phyloP scores from a whole-genome alignment of 1,284 basidiomycete genomes.

The Tylopilus sp. region DNA sequence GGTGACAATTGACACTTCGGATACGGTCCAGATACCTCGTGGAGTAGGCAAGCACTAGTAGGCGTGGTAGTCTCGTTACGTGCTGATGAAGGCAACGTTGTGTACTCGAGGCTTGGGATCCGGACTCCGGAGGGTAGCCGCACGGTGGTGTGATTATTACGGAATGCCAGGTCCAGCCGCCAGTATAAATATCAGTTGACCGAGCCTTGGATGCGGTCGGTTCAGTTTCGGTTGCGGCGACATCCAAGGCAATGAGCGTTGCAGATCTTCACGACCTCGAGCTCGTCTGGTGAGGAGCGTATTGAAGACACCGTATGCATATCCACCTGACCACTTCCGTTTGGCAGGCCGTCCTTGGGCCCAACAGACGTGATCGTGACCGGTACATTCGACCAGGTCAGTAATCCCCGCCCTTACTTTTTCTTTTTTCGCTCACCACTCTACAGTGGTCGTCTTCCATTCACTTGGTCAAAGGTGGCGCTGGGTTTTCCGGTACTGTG shows the following conservation, averaged over 20 bases:
- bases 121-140: too few relatives aligned
- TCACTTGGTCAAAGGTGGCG: constrained; percentile 49
- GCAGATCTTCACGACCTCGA: constrained; percentile 45
- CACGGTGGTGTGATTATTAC: constrained; percentile 29
- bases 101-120: constrained; percentile 10
- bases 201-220: neutral
- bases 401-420: constrained; percentile 25
- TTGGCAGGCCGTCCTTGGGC: constrained; percentile 49
- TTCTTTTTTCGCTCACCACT: constrained; percentile 6
- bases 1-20: constrained; percentile 7
- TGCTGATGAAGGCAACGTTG: constrained; percentile 17
- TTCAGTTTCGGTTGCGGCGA: constrained; percentile 23
- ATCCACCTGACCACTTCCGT: constrained; percentile 11
- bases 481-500: constrained; percentile 57
- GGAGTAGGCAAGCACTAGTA: constrained; percentile 8
- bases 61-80: constrained; percentile 2
- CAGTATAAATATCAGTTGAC: constrained; percentile 25
- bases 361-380: constrained; percentile 67
- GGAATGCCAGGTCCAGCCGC: constrained; percentile 16
- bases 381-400: constrained; percentile 75
- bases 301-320: neutral
- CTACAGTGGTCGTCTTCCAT: constrained; percentile 67
- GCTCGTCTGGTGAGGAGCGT: constrained; percentile 46
- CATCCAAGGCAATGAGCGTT: constrained; percentile 32
- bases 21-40: constrained; percentile 6